Evolutionary conservation across 208 protist species (phyloP), one percentile per base, ranked within the genome.

Genomic region (Trypanosoma avium): DNA sequence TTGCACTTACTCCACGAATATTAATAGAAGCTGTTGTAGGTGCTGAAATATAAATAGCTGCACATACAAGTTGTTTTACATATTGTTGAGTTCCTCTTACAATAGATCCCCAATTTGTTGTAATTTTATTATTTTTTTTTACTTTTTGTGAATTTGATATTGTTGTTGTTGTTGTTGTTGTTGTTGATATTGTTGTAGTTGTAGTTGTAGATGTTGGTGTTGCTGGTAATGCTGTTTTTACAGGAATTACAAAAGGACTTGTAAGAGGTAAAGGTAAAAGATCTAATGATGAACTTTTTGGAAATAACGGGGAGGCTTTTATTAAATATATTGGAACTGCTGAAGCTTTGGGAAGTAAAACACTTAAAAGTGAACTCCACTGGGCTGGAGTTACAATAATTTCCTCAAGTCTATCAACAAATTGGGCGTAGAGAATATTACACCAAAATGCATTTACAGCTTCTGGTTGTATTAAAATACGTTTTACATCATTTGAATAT

Each of bases 401-500:
- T 32, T 82, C 76, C 49, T 88, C 75, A 40, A 93, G 67, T 48
- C 73, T 67, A 17, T 66, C 72, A 0, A 74, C 78, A 66, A 79
- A 93, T 59, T 85, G 83, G 2, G 79, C 76, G 70, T 89, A 93
- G 22, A 93, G 63, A 30, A 93, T 55, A 61, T 86, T 88, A 17
- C 72, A 77, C 87, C 87, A 93, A 70, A 93, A 85, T n/a, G 87
- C 83, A 64, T 86, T 90, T 47, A 73, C 76, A 60, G 73, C 79
- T 30, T 85, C 79, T 0, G 77, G 33, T 8, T 59, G 70, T 42
- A 53, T 63, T 8, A 93, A 55, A 42, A 93, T 81, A 35, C 63
- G 59, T 1, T 63, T 67, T 8, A 75, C 83, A 38, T 73, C 66
- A 17, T 42, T 71, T 36, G 83, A 68, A 70, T 87, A 79, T 49